Evolutionary conservation across 2,329 filamentous ascomycete genomes (phyloP).

Genomic region (Talaromyces sp.): DNA sequence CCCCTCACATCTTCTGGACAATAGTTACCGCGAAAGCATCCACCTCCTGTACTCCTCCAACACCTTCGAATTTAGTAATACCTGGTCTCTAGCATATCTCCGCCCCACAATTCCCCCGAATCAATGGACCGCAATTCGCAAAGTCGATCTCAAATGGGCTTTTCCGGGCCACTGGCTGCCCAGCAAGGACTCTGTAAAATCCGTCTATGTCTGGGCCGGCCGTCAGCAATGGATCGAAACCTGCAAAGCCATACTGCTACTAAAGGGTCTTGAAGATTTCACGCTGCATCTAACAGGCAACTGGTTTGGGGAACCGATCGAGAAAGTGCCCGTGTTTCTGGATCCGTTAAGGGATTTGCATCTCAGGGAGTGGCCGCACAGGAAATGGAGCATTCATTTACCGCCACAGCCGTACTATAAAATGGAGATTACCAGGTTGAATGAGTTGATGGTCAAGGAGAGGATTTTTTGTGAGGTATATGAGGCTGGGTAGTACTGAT

Average conservation of each 20-base stretch:
- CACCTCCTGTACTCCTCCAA: slow-evolving; percentile 34
- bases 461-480: slow-evolving; percentile 33
- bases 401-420: slow-evolving; percentile 35
- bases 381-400: slow-evolving; percentile 31
- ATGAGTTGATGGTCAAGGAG: slow-evolving; percentile 29
- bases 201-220: slow-evolving; percentile 37
- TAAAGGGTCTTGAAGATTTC: slow-evolving; percentile 30
- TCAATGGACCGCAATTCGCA: slow-evolving; percentile 31
- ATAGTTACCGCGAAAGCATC: slow-evolving; percentile 36
- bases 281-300: slow-evolving; percentile 31
- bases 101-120: slow-evolving; percentile 32
- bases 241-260: slow-evolving; percentile 27
- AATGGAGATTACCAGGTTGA: slow-evolving; percentile 29
- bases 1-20: background rate
- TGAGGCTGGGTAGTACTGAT: slow-evolving; percentile 6
- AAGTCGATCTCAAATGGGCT: slow-evolving; percentile 37
- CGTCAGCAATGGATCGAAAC: slow-evolving; percentile 38
- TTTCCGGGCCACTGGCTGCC: slow-evolving; percentile 41
- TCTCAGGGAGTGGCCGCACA: slow-evolving; percentile 17
- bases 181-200: slow-evolving; percentile 39
- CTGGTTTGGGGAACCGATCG: slow-evolving; percentile 38
- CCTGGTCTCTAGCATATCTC: slow-evolving; percentile 39
- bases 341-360: slow-evolving; percentile 32
- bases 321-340: slow-evolving; percentile 35
- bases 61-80: slow-evolving; percentile 39